A percentile compares a stretch with the other conserved stretches of the same genome.
These are phyloP conservation scores for Kazachstania taianensis DNA, from an alignment of 805 yeast genomes.

Conservation along the genomic window DNA sequence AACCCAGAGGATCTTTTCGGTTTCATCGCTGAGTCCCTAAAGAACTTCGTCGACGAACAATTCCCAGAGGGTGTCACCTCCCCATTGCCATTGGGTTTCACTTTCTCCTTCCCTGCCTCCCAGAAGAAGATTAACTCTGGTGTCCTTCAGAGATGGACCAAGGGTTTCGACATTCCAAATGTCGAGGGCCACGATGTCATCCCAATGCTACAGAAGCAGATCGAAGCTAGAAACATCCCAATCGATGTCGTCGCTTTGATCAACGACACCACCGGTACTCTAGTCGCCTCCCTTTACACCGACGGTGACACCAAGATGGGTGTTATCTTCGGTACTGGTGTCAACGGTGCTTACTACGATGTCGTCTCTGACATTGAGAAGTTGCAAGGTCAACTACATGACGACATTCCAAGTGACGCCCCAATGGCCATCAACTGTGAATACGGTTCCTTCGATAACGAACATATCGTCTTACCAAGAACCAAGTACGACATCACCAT, in stretches of 20 bases:
- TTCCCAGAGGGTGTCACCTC: slow-evolving; percentile 58
- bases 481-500: slow-evolving; percentile 76
- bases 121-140: slow-evolving; percentile 82
- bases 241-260: slow-evolving; percentile 84
- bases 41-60: slow-evolving; percentile 53
- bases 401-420: slow-evolving; percentile 51
- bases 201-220: slow-evolving; percentile 75
- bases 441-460: slow-evolving; percentile 96
- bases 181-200: slow-evolving; percentile 94
- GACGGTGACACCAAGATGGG: slow-evolving; percentile 90
- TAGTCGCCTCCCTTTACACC: slow-evolving; percentile 89
- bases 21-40: slow-evolving; percentile 76
- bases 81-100: slow-evolving; percentile 78
- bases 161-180: slow-evolving; percentile 87
- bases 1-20: slow-evolving; percentile 64
- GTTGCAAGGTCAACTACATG: slow-evolving; percentile 57
- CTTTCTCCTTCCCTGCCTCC: slow-evolving; percentile 84
- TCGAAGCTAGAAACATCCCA: slow-evolving; percentile 56
- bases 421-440: slow-evolving; percentile 97
- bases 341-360: slow-evolving; percentile 94
- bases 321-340: slow-evolving; percentile 92
- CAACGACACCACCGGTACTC: slow-evolving; percentile 95
- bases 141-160: slow-evolving; percentile 90
- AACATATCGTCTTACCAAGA: slow-evolving; percentile 74
- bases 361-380: slow-evolving; percentile 63